Percentiles rank a stretch among this genome's conserved stretches.
Evolutionary conservation across 768 basidiomycete genomes (phyloP).

Genomic region (Termitomyces bulborhizus): DNA sequence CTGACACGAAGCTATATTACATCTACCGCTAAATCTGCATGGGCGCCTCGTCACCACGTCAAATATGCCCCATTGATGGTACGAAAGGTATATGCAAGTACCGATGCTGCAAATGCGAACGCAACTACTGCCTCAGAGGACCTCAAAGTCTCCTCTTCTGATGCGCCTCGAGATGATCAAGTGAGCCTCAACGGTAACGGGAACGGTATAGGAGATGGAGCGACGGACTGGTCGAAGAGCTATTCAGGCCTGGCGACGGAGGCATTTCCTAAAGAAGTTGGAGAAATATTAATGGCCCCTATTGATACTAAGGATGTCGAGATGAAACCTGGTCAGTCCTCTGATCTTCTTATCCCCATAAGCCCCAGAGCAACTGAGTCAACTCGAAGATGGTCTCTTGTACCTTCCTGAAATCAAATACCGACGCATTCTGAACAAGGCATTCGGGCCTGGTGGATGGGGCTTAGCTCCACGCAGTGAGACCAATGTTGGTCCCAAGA

Average conservation of each 20-base stretch:
- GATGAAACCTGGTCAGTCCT: slow-evolving; percentile 79
- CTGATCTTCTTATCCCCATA: neutral
- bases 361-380: neutral
- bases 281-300: slow-evolving; percentile 68
- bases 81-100: slow-evolving; percentile 10
- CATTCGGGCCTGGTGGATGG: slow-evolving; percentile 97
- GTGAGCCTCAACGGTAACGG: neutral
- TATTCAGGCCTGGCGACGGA: slow-evolving; percentile 75
- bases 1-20: slow-evolving; percentile 5
- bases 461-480: slow-evolving; percentile 91
- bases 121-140: slow-evolving; percentile 2
- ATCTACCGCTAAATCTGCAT: slow-evolving; percentile 2
- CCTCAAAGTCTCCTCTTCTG: slow-evolving; percentile 9
- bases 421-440: slow-evolving; percentile 82
- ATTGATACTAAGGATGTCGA: slow-evolving; percentile 78
- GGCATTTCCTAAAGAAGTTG: slow-evolving; percentile 72
- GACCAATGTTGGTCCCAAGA: slow-evolving; percentile 80
- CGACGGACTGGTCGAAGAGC: slow-evolving; percentile 83
- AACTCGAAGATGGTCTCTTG: slow-evolving; percentile 70
- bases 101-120: slow-evolving; percentile 3
- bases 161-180: slow-evolving; percentile 3
- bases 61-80: neutral
- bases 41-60: slow-evolving; percentile 3
- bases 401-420: slow-evolving; percentile 99
- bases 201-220: neutral